Percentiles rank a stretch among this genome's conserved stretches.
phyloP scores from a whole-genome alignment of 257 asterid genomes.

The Leptodermis oblonga region DNA sequence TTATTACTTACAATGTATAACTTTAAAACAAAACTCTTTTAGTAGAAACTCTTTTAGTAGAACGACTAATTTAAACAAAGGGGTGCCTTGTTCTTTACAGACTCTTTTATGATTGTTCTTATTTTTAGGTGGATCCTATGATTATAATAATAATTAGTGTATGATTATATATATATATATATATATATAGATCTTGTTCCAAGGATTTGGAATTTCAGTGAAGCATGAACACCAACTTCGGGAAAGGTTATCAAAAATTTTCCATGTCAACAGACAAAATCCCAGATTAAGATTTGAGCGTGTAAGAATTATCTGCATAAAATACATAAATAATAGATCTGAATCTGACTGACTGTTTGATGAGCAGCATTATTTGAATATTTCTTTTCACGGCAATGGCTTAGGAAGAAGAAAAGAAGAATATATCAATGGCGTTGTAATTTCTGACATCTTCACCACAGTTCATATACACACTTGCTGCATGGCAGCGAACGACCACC shows the following conservation, averaged over 20 bases:
- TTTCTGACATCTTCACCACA: constrained; percentile 2
- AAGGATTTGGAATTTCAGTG: constrained; percentile 20
- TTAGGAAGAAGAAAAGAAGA: too few species aligned
- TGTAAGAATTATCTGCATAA: constrained; percentile 11
- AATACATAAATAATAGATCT: not conserved
- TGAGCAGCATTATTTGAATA: constrained; percentile 15
- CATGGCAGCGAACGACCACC: not conserved
- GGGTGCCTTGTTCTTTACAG: constrained; percentile 23
- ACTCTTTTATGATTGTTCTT: constrained; percentile 34
- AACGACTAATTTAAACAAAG: too few species aligned
- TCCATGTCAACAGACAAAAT: constrained; percentile 30
- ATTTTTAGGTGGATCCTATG: constrained; percentile 37
- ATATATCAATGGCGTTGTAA: not conserved
- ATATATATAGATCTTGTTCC: constrained; percentile 13
- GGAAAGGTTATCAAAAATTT: constrained; percentile 27
- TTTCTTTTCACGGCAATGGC: not conserved
- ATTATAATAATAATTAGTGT: constrained; percentile 16
- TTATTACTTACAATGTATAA: too few species aligned
- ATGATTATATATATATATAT: too few species aligned
- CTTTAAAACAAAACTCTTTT: too few species aligned
- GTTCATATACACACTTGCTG: not conserved
- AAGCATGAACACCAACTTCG: constrained; percentile 36
- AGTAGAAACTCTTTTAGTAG: too few species aligned
- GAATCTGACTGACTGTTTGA: not conserved
- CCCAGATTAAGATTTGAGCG: constrained; percentile 46